Evolutionary conservation across 306 rosid species (phyloP), one percentile per base, ranked within the genome.

Genomic region (Cucumis hystrix): DNA sequence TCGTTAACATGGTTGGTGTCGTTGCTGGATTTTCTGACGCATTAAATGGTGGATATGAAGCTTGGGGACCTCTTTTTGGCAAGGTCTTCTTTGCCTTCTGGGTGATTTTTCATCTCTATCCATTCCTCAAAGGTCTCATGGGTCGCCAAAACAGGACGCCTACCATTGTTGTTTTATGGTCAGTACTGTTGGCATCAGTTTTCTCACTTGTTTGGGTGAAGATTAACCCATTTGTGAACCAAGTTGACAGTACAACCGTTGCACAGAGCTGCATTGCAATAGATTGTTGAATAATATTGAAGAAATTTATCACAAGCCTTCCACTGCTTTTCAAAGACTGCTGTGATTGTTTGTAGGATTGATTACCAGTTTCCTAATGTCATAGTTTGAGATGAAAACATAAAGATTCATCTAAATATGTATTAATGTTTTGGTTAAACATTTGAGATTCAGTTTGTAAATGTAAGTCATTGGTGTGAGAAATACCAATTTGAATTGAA

Each of bases 1-100:
- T 95, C n/a, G 6, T 95, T 30, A 94, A 94, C 87, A 68, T 94
- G 71, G 98, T 94, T 74, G 98, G 98, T 63, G 93, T 95, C 18
- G 97, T 95, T 40, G 97, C 98, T 54, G 98, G 98, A 8, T 94
- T 94, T 78, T 94, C 98, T 40, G 98, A 94, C 79, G 98, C 98
- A 57, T 86, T 94, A 4, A 92, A 87, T 78, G 91, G 92, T 77
- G 98, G 98, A 40, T 94, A 94, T 72, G 98, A 89, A 55, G 85
- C 98, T 25, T 94, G 98, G 98, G 98, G 98, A 43, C 97, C 98
- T 60, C 92, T 94, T 51, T 83, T 94, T 69, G 98, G 98, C 60
- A 94, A 94, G 51, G 96, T 92, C 69, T 94, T 94, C 93, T 94
- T 92, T 54, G 94, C 98, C 63, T 90, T 90, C 51, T 94, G 98